Percentiles rank a stretch among this genome's conserved stretches.
Evolutionary conservation across 2,329 filamentous ascomycete genomes (phyloP).

Genomic region (Pestalotiopsis sp.): DNA sequence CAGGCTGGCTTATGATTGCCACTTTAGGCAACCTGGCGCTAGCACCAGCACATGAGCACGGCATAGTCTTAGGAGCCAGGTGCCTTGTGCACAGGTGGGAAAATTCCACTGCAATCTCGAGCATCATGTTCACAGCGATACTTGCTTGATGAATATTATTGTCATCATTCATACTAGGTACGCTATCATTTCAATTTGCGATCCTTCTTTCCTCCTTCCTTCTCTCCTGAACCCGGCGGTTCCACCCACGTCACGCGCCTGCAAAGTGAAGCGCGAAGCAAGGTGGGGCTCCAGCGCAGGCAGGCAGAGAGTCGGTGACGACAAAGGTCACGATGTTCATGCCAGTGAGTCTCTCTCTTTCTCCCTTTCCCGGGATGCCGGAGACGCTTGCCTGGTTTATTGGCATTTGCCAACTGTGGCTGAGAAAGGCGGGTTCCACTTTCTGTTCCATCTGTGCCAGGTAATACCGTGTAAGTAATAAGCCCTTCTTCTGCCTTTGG

Average conservation of each 20-base stretch:
- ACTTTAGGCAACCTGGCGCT: slow-evolving; percentile 20
- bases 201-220: neutral
- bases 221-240: too few relatives aligned
- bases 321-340: slow-evolving; percentile 11
- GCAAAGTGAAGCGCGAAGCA: neutral
- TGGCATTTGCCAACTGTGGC: too few relatives aligned
- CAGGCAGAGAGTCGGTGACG: slow-evolving; percentile 2
- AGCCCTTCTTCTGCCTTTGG: neutral
- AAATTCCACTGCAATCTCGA: neutral
- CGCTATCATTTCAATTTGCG: neutral
- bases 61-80: neutral
- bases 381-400: neutral
- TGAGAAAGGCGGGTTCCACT: too few relatives aligned
- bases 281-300: neutral
- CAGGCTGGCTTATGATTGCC: slow-evolving; percentile 16
- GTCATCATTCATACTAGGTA: neutral
- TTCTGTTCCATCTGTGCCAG: too few relatives aligned
- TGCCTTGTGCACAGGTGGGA: neutral
- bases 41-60: slow-evolving; percentile 11
- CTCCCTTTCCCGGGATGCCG: neutral
- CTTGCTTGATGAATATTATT: neutral
- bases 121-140: slow-evolving; percentile 1
- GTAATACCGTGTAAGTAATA: too few relatives aligned
- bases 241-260: neutral
- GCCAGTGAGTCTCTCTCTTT: neutral